These are phyloP conservation scores for Euphorbia peplus DNA, from an alignment of 345 rosid genomes.

Conservation along the genomic window DNA sequence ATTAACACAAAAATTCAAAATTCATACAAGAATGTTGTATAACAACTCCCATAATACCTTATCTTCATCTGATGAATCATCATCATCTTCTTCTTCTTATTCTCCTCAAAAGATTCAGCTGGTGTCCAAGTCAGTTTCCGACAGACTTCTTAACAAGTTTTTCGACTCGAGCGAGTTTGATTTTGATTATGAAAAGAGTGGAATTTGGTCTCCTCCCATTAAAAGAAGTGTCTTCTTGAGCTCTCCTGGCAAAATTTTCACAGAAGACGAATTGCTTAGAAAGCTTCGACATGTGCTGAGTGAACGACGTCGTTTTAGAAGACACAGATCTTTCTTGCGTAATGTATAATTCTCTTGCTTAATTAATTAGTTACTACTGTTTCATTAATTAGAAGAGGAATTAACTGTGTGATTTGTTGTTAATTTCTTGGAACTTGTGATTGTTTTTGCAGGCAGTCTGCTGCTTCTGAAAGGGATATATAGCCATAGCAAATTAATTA, in stretches of 20 bases:
- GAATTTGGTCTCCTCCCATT: conserved; percentile 78
- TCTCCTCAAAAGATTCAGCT: conserved; percentile 36
- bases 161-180: conserved; percentile 55
- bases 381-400: background rate
- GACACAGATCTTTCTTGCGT: conserved; percentile 23
- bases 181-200: conserved; percentile 58
- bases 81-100: conserved; percentile 35
- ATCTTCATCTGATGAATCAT: conserved; percentile 20
- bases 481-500: no score
- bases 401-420: background rate
- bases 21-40: no score
- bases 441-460: conserved; percentile 12
- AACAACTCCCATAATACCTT: conserved; percentile 7
- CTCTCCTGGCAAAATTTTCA: conserved; percentile 52
- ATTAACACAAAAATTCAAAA: no score
- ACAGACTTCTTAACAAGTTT: conserved; percentile 55
- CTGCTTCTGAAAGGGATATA: conserved; percentile 14
- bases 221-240: conserved; percentile 52
- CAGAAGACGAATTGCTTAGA: conserved; percentile 50
- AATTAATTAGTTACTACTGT: background rate
- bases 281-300: conserved; percentile 38
- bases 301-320: conserved; percentile 24
- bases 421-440: background rate
- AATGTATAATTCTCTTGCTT: background rate
- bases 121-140: conserved; percentile 60